These are phyloP conservation scores for Metschnikowia dekortorum DNA, from an alignment of 805 yeast genomes.

Conservation along the genomic window DNA sequence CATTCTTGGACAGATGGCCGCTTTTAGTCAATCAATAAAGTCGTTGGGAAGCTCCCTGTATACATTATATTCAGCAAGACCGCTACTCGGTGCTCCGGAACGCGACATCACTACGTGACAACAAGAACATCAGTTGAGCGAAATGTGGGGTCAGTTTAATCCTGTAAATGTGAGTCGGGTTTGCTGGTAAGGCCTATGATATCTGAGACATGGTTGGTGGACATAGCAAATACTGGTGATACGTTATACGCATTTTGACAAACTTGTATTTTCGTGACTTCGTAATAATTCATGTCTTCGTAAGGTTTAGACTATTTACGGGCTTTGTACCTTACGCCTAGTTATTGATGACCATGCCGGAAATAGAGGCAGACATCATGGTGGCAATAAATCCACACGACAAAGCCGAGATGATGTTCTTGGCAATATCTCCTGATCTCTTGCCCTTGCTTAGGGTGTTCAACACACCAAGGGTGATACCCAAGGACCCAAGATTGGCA, in stretches of 20 bases:
- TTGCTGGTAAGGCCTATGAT: neutral
- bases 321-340: constrained; percentile 16
- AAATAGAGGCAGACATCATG: constrained; percentile 52
- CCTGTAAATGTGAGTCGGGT: no score
- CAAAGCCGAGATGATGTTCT: constrained; percentile 45
- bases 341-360: constrained; percentile 60
- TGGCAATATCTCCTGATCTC: constrained; percentile 44
- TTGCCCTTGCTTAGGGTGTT: constrained; percentile 51
- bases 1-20: no score
- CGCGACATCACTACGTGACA: no score
- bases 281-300: neutral
- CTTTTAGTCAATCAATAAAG: no score
- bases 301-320: neutral
- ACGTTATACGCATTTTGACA: no score
- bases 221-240: no score
- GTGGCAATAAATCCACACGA: constrained; percentile 52
- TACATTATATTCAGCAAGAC: no score
- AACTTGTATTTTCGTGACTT: neutral
- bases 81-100: no score
- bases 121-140: no score
- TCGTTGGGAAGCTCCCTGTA: no score
- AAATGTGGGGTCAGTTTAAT: no score
- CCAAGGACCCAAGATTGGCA: constrained; percentile 58
- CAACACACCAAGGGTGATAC: constrained; percentile 58
- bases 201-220: no score